phyloP scores from a whole-genome alignment of 164 flowering plant genomes.

The Vitis rupestris region DNA sequence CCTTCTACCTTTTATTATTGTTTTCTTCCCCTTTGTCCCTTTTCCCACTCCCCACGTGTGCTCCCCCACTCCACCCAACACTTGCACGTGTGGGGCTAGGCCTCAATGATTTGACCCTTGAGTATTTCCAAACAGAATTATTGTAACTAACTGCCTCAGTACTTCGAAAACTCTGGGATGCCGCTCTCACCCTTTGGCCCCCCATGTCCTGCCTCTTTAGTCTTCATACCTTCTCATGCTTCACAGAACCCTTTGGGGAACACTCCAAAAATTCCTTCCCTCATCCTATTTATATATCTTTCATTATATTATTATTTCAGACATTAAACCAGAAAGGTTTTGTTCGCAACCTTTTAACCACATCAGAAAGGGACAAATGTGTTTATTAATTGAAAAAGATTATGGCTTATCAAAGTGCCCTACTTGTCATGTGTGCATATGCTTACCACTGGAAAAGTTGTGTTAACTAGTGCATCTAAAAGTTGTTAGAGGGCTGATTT shows the following conservation, averaged over 20 bases:
- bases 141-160: slow-evolving; percentile 1
- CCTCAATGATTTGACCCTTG: no score
- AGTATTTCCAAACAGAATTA: slow-evolving; percentile 8
- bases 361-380: slow-evolving; percentile 3
- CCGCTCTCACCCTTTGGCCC: background rate
- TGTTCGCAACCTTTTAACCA: background rate
- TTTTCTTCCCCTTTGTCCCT: slow-evolving; percentile 5
- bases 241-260: no score
- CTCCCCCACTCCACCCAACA: slow-evolving; percentile 8
- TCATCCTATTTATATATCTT: no score
- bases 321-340: no score
- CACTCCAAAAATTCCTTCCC: no score
- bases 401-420: background rate
- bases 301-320: no score
- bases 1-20: background rate
- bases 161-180: slow-evolving; percentile 9
- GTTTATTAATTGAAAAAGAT: background rate
- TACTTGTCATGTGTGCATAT: background rate
- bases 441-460: background rate
- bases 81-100: slow-evolving; percentile 25
- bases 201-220: background rate
- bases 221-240: no score
- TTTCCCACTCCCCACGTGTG: slow-evolving; percentile 24
- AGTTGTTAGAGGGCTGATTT: no score
- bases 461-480: no score